Conservation (phyloP, 1,139 yeast genomes). For the Saccharomycopsis phalli region DNA sequence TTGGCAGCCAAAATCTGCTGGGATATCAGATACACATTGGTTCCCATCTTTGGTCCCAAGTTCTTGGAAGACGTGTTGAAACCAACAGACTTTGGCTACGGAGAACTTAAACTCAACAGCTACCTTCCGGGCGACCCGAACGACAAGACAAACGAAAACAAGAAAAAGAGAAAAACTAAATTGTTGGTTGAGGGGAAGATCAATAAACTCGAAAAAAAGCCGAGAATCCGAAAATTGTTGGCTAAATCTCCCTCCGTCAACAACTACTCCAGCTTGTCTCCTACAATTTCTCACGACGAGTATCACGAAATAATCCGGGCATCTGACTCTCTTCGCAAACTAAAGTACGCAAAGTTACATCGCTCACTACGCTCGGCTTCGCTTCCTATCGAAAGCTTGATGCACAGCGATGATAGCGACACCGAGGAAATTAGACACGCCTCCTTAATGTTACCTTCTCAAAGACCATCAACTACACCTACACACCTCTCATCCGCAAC, state of each 20-base stretch:
- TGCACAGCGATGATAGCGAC: conserved; percentile 8
- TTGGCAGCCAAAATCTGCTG: conserved; percentile 73
- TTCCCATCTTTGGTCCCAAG: conserved; percentile 70
- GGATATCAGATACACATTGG: conserved; percentile 63
- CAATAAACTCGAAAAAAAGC: neutral
- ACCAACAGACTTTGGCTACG: conserved; percentile 62
- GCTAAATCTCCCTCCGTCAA: neutral
- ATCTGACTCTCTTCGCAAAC: conserved; percentile 8
- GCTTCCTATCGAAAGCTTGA: conserved; percentile 11
- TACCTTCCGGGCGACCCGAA: conserved; percentile 20
- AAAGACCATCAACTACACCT: neutral
- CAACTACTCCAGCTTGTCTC: neutral
- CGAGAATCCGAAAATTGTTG: neutral
- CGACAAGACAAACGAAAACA: conserved; percentile 18
- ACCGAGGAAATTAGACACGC: neutral
- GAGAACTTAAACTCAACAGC: conserved; percentile 35
- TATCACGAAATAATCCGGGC: conserved; percentile 16
- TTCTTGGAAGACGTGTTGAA: conserved; percentile 65
- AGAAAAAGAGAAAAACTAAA: conserved; percentile 13
- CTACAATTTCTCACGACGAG: conserved; percentile 9
- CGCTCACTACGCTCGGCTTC: neutral
- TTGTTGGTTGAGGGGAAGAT: neutral
- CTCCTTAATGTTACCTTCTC: too few relatives aligned
- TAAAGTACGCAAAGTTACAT: conserved; percentile 7
- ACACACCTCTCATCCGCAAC: neutral